Evolutionary conservation across 2,329 filamentous ascomycete genomes (phyloP).

Genomic region (Tricladium varicosporioides): DNA sequence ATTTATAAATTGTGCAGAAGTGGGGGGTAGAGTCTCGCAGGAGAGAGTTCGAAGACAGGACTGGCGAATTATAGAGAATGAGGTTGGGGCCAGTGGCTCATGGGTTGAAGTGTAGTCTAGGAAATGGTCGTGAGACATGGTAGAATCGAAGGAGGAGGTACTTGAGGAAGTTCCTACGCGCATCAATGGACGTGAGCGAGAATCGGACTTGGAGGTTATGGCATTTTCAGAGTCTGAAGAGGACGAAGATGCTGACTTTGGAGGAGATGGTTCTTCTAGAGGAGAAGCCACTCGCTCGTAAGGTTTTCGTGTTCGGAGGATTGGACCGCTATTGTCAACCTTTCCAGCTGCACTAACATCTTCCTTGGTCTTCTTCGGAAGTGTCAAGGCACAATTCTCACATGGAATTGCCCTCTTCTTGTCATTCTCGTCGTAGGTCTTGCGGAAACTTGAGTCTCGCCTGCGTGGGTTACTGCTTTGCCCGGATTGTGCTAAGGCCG

Average conservation of each 20-base stretch:
- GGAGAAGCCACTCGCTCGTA: conserved; percentile 54
- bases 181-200: conserved; percentile 17
- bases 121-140: conserved; percentile 57
- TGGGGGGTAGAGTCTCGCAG: conserved; percentile 61
- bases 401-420: conserved; percentile 63
- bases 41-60: conserved; percentile 66
- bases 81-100: conserved; percentile 58
- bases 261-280: conserved; percentile 25
- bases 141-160: conserved; percentile 43
- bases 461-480: conserved; percentile 35
- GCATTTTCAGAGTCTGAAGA: conserved; percentile 28
- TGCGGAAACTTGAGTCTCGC: conserved; percentile 58
- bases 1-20: conserved; percentile 39
- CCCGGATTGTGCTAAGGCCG: conserved; percentile 33
- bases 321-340: conserved; percentile 43
- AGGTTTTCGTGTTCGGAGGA: conserved; percentile 58
- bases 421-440: conserved; percentile 65
- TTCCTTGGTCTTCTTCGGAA: conserved; percentile 48
- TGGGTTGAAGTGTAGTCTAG: conserved; percentile 68
- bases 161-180: conserved; percentile 27
- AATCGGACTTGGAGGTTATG: conserved; percentile 18
- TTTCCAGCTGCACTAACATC: conserved; percentile 15
- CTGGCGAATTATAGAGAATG: conserved; percentile 65
- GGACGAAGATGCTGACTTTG: conserved; percentile 29
- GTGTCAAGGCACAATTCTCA: conserved; percentile 66